Evolutionary conservation across 148 eudicot genomes (phyloP), one percentile per base, ranked within the genome.

Genomic region (Nepenthes gracilis): DNA sequence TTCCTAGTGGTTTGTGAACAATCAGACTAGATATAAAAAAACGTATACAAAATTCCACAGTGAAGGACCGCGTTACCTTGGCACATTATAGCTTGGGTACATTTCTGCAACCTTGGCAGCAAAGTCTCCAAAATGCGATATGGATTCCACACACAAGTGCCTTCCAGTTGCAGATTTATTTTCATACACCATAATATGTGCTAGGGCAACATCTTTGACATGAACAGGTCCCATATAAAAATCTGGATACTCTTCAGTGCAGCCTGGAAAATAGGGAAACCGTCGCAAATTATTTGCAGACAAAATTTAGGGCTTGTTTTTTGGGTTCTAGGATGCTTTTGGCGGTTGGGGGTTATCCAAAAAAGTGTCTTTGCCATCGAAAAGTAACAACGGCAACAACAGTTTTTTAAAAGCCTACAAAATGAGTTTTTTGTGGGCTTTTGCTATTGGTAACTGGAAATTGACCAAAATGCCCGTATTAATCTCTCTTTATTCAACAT

Each of bases 151-250:
- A 64, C 99, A 93, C 76, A 84, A 33, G 74, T 93, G 99, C 72
- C 99, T 82, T 69, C 99, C 99, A 38, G 76, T 67, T 12, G 97
- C 87, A 36, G 89, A 74, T 61, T 72, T 70, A 74, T 89, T 93
- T 58, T 93, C 99, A 66, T 89, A 93, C 2, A 84, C 87, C 80
- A 93, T 56, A 60, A 93, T 84, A 66, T 93, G 99, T 47, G 99
- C 96, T 64, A 93, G 70, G 63, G 99, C 97, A 55, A 93, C 99
- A 83, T 93, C 97, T 70, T 84, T 86, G 9, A 93, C 89, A 78
- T 93, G 97, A 50, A 93, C 85, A 45, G 74, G 71, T 72, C 97
- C 99, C 87, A 86, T 83, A 63, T 84, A 89, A 75, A 80, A 66
- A 63, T 93, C 69, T 62, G 75, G 77, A 58, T 80, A 84, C 23